Evolutionary conservation across 148 eudicot species (phyloP).

Genomic region (Amaranthus hypochondriacus): DNA sequence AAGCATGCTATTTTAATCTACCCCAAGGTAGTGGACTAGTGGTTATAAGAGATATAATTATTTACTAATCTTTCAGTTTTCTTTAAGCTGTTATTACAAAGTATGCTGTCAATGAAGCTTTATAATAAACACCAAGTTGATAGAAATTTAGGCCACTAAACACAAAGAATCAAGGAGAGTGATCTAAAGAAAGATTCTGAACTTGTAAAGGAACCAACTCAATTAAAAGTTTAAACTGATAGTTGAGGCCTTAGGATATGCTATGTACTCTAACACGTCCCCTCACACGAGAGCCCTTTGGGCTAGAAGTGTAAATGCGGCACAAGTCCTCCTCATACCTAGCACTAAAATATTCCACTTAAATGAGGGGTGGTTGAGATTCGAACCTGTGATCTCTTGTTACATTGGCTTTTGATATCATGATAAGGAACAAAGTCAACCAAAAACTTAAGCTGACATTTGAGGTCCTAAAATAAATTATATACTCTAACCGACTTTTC

Average conservation of each 20-base stretch:
- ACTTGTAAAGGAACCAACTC: neutral
- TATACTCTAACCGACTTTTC: too few species aligned
- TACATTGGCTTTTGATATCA: too few species aligned
- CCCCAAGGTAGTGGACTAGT: neutral
- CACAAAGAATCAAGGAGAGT: neutral
- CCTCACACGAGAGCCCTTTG: neutral
- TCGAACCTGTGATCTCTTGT: too few species aligned
- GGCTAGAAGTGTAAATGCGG: too few species aligned
- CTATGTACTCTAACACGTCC: neutral
- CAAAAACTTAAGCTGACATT: too few species aligned
- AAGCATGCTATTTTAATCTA: slow-evolving; percentile 8
- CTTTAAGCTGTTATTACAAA: neutral
- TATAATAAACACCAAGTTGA: neutral
- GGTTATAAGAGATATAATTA: slow-evolving; percentile 16
- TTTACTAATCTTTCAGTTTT: neutral
- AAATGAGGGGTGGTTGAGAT: too few species aligned
- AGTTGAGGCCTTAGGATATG: neutral
- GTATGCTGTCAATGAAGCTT: slow-evolving; percentile 8
- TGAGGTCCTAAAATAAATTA: too few species aligned
- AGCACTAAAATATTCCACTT: too few species aligned
- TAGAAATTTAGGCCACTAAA: neutral
- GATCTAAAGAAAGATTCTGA: neutral
- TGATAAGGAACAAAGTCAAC: too few species aligned
- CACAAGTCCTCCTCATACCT: too few species aligned
- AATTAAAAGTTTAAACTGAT: neutral